Evolutionary conservation across 2,329 filamentous ascomycete species (phyloP), one percentile per base, ranked within the genome.

Genomic region (Paracoccidioides lutzii): DNA sequence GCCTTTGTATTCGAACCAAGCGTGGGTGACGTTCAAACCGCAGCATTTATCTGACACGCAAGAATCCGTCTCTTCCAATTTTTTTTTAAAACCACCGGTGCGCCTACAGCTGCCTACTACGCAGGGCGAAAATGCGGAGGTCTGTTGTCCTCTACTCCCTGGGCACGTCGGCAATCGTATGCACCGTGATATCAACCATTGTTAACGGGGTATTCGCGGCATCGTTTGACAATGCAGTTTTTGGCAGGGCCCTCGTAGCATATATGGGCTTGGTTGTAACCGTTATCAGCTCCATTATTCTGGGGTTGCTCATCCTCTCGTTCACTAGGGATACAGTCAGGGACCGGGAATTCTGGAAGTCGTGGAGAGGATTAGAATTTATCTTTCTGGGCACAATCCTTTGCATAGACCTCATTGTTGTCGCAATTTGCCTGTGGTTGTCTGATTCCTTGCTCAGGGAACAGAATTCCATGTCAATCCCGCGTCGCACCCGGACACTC

Each of bases 141-240:
- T 10, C 38, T 44, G 7, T 32, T 12, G 10, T 44, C 41, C 14
- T 55, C 22, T 52, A 46, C 41, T 44, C 8, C 40, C 41, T 55
- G 8, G 46, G 54, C 48, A 30, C 10, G 14, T 37, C 43, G n/a
- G 51, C 48, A 42, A 44, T 55, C 40, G 7, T 41, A 30, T 52
- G 28, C 38, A 55, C 48, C 30, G n/a, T 52, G 42, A 33, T 30
- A 15, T 52, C 46, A 37, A 38, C 49, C 35, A 30, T 55, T 52
- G 15, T 52, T 32, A 55, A 52, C 38, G 49, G 54, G 38, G 41
- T 52, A 12, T 55, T 52, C 38, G 54, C 54, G 6, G 49, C 54
- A 37, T 43, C 54, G 38, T 32, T 55, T 9, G 38, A 44, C n/a
- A 40, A 40, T 28, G 49, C 40, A 28, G 38, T 38, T 37, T 22